Evolutionary conservation across 257 asterid genomes (phyloP).

Genomic region (Nicotiana otophora): DNA sequence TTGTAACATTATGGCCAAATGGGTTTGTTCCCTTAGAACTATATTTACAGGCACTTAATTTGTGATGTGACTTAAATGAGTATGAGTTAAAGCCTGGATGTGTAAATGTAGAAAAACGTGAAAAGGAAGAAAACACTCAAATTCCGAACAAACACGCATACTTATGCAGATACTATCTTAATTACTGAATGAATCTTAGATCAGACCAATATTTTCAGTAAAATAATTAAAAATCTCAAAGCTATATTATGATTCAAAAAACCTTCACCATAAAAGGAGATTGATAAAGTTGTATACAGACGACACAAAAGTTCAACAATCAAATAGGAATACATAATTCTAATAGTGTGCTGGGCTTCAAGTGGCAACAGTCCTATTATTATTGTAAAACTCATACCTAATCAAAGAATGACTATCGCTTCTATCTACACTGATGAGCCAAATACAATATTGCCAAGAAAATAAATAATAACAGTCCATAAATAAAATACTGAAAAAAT

Average conservation of each 20-base stretch:
- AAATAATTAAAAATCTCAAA: too few relatives aligned
- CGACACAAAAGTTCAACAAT: not conserved
- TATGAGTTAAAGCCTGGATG: not conserved
- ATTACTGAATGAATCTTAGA: too few relatives aligned
- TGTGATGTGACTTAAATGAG: not conserved
- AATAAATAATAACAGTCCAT: not conserved
- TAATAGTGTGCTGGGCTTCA: not conserved
- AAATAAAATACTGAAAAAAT: not conserved
- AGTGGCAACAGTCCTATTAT: not conserved
- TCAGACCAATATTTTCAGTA: too few relatives aligned
- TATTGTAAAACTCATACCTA: not conserved
- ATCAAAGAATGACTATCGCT: not conserved
- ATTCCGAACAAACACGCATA: too few relatives aligned
- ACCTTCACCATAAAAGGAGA: too few relatives aligned
- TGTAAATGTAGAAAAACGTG: not conserved
- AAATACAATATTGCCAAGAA: conserved; percentile 2
- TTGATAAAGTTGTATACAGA: not conserved
- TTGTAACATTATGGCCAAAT: too few relatives aligned
- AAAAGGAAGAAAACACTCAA: not conserved
- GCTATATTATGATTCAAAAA: not conserved
- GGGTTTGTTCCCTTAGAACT: too few relatives aligned
- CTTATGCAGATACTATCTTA: too few relatives aligned
- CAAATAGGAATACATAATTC: not conserved
- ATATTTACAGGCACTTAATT: not conserved
- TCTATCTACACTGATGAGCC: conserved; percentile 9